Base-by-base conservation (phyloP, 163 green algal genomes). In the Scenedesmus sp. region DNA sequence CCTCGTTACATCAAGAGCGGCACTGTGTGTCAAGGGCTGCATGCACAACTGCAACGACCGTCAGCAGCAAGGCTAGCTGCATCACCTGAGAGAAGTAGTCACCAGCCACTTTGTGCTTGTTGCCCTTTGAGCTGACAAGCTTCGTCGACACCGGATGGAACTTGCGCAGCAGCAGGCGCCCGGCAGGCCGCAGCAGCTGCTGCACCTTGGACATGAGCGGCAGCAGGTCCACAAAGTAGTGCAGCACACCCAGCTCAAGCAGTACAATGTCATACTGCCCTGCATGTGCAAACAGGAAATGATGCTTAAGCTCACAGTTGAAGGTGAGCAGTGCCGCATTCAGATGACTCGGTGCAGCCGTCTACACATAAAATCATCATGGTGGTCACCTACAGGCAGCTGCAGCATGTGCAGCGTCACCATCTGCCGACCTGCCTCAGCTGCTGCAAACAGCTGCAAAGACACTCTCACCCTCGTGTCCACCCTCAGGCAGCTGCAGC, bases 81-180 rank as follows among this genome's bases (percentile, higher is more conserved):
- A n/a, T n/a, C n/a, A n/a, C n/a, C n/a, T 68, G 82, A 56, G 73
- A 24, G 68, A 94, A 94, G 85, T 94, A 94, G 88, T 93, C 65
- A 6, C 93, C 93, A 1, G 79, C 70, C 40, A 92, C 91, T 86
- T 93, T n/a, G n/a, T n/a, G n/a, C n/a, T n/a, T n/a, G n/a, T n/a
- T n/a, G n/a, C n/a, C n/a, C n/a, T n/a, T n/a, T n/a, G n/a, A n/a
- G n/a, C n/a, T n/a, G n/a, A n/a, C n/a, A n/a, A n/a, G n/a, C n/a
- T 95, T 95, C 44, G 93, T 95, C 76, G 84, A 93, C 7, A 94
- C 56, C 7, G 93, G 93, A 51, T 95, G 93, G 83, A 95, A 95
- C 37, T 95, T 92, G 0, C 93, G 86, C 78, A 95, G 91, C 68
- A 94, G 22, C 42, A 95, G 81, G 2, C 81, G 78, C 7, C 92